Conservation (phyloP, 495 filamentous ascomycete species). For the Astrocystis sublimbata region DNA sequence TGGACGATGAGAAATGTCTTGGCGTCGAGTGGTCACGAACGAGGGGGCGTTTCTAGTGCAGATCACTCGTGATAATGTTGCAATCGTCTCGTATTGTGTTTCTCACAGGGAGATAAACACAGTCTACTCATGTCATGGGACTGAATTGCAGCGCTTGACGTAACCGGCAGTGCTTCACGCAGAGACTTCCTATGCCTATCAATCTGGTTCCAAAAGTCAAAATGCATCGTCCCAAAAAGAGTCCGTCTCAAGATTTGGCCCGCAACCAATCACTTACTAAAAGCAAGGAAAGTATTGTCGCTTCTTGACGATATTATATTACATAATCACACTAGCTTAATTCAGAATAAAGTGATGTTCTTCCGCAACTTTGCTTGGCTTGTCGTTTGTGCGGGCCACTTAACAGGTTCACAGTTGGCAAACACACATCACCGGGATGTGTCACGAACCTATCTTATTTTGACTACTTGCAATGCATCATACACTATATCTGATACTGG, state of each 20-base stretch:
- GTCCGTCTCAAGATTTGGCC: not conserved
- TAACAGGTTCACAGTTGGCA: not conserved
- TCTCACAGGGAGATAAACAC: not conserved
- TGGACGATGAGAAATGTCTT: slow-evolving; percentile 6
- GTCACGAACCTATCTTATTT: not conserved
- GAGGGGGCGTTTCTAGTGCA: slow-evolving; percentile 15
- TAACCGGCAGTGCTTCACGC: not conserved
- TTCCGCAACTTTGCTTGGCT: not conserved
- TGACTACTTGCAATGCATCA: not conserved
- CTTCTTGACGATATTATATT: not conserved
- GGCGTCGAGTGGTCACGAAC: slow-evolving; percentile 11
- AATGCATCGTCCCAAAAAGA: not conserved
- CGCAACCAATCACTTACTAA: not conserved
- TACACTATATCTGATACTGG: slow-evolving; percentile 6
- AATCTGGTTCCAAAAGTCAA: not conserved
- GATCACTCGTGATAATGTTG: slow-evolving; percentile 12
- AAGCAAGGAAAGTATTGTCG: not conserved
- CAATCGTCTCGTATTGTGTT: slow-evolving; percentile 1
- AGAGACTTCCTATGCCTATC: not conserved
- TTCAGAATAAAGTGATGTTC: slow-evolving; percentile 2
- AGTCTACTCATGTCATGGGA: slow-evolving; percentile 8
- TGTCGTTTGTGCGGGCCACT: not conserved
- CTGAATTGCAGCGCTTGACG: not conserved
- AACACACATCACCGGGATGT: slow-evolving; percentile 1
- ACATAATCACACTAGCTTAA: slow-evolving; percentile 4